Conservation (phyloP, 768 basidiomycete genomes). For the Lyophyllum atratum region DNA sequence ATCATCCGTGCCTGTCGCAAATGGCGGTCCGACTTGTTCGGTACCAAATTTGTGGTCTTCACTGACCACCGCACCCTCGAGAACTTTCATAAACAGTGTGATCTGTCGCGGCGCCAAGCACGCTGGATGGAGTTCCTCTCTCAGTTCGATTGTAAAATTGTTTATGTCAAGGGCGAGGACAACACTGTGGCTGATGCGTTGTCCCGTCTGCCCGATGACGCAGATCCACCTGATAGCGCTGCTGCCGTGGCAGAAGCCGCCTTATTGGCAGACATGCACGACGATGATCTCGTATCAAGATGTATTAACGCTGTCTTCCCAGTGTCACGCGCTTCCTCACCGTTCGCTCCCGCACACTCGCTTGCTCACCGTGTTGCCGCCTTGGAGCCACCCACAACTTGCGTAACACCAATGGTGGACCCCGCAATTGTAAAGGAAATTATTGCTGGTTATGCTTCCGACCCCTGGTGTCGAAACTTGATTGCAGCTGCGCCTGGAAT, state of each 20-base stretch:
- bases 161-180: background rate
- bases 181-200: background rate
- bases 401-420: background rate
- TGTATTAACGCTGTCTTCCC: background rate
- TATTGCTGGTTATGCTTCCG: background rate
- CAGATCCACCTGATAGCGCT: background rate
- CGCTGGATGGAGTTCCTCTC: background rate
- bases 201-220: background rate
- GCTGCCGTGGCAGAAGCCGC: background rate
- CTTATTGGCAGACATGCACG: background rate
- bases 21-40: background rate
- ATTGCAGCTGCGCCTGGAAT: background rate
- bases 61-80: background rate
- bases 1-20: background rate
- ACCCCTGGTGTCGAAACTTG: background rate
- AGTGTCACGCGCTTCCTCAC: background rate
- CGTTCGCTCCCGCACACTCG: background rate
- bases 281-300: background rate
- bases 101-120: background rate
- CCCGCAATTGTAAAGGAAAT: background rate
- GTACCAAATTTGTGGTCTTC: background rate
- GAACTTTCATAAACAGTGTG: background rate
- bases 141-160: background rate
- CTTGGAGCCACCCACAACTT: background rate
- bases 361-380: background rate